These are phyloP conservation scores for Eremomyces bilateralis DNA, from an alignment of 495 filamentous ascomycete species.

Conservation along the genomic window DNA sequence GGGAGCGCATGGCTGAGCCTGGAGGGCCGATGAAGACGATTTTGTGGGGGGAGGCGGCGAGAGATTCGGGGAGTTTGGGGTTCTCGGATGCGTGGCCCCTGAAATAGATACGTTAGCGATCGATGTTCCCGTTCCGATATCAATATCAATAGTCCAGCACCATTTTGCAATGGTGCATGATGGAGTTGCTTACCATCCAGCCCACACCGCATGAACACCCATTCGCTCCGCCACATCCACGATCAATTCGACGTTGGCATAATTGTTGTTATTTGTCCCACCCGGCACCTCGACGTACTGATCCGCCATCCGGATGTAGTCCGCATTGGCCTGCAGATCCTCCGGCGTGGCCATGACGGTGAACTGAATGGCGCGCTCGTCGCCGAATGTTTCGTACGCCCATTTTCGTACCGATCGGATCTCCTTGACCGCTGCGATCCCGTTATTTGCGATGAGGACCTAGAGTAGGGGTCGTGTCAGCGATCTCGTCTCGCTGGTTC, in stretches of 20 bases:
- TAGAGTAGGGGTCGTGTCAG: no score
- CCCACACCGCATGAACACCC: constrained; percentile 96
- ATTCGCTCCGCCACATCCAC: constrained; percentile 98
- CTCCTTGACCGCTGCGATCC: constrained; percentile 98
- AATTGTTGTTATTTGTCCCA: constrained; percentile 99
- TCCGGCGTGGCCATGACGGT: constrained; percentile 99
- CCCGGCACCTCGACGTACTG: constrained; percentile 98
- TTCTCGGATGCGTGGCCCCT: constrained; percentile 99
- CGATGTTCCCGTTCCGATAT: not conserved
- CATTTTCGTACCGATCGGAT: constrained; percentile 98
- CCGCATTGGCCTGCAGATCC: constrained; percentile 89
- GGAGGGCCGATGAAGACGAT: constrained; percentile 98
- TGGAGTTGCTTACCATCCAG: constrained; percentile 70
- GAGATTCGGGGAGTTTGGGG: constrained; percentile 83
- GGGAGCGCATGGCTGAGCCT: constrained; percentile 92
- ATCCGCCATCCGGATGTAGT: constrained; percentile 99
- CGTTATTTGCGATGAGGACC: constrained; percentile 99
- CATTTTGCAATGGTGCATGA: constrained; percentile 1
- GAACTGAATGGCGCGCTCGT: constrained; percentile 95
- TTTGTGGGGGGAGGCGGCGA: constrained; percentile 89
- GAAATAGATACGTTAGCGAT: constrained; percentile 1
- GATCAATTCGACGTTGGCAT: constrained; percentile 97
- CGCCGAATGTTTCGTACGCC: constrained; percentile 98
- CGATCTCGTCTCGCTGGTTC: no score
- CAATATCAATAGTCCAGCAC: not conserved